Base-by-base conservation (phyloP, 2,329 filamentous ascomycete species). In the Ascosphaera aggregata region DNA sequence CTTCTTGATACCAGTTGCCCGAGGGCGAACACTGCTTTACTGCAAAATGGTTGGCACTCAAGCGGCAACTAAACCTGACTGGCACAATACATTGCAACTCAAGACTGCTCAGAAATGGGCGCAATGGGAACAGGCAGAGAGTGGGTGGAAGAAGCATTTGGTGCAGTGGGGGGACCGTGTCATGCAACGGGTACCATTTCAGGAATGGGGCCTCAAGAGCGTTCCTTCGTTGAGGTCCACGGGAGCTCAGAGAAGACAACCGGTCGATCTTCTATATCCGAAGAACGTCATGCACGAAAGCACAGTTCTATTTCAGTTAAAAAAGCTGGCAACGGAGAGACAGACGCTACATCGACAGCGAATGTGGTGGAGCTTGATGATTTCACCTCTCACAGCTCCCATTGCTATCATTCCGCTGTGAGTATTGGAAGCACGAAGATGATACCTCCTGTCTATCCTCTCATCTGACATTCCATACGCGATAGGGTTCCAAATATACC, bases 121-220 rank as follows among this genome's bases (percentile, higher is more conserved):
- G 3, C 62, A 65, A 42, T 95, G 86, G 85, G 89, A 95, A 58
- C 73, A 77, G 54, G 77, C 76, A 47, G 74, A 85, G 15, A 66
- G 65, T 35, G 80, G 80, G 40, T 95, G 89, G 89, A 82, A 94
- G 64, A 82, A 78, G 53, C 73, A 73, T 48, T 67, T 94, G 16
- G 86, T 89, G 39, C 66, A 69, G 42, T 91, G 86, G 56, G 89
- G 89, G 41, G 94, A 98, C 59, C 64, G 73, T 37, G 73, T 81
- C 13, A 71, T 98, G 43, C 75, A 80, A 49, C 73, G 81, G 44
- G 92, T 98, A 50, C 80, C 89, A 2, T 94, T 80, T 55, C 80
- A 95, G 59, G 89, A 98, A 75, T 98, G 89, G 89, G 84, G 81
- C 0, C 66, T 98, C 47, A 95, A 95, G 62, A 92, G 82, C 27